Evolutionary conservation across 805 yeast species (phyloP).

Genomic region (Teunomyces kruisii): DNA sequence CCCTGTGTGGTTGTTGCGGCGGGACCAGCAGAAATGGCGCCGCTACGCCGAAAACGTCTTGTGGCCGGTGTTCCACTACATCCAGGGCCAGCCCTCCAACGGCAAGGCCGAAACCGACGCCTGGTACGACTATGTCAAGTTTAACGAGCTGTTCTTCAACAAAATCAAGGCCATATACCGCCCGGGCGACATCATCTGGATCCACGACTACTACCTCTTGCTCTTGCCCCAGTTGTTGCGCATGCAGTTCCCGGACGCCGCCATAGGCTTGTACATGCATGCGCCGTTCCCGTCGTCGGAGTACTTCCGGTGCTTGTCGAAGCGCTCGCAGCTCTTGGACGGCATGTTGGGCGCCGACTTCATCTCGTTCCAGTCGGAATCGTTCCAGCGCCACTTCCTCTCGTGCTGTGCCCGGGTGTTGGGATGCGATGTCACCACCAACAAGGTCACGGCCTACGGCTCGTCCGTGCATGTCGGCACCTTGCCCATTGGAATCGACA

Average conservation of each 20-base stretch:
- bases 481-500: slow-evolving; percentile 88
- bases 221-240: slow-evolving; percentile 81
- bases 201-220: slow-evolving; percentile 85
- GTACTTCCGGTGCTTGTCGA: slow-evolving; percentile 85
- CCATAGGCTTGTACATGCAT: slow-evolving; percentile 78
- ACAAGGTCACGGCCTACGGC: slow-evolving; percentile 70
- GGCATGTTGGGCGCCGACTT: slow-evolving; percentile 91
- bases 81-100: slow-evolving; percentile 71
- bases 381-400: slow-evolving; percentile 87
- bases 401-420: slow-evolving; percentile 85
- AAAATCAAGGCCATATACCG: slow-evolving; percentile 69
- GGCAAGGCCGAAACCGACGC: slow-evolving; percentile 65
- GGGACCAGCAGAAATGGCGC: slow-evolving; percentile 83
- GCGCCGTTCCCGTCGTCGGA: slow-evolving; percentile 96
- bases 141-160: slow-evolving; percentile 88
- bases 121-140: slow-evolving; percentile 87
- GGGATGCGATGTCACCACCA: slow-evolving; percentile 71
- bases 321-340: slow-evolving; percentile 76
- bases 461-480: slow-evolving; percentile 70
- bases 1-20: slow-evolving; percentile 86
- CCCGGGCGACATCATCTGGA: slow-evolving; percentile 91
- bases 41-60: slow-evolving; percentile 83
- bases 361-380: slow-evolving; percentile 80
- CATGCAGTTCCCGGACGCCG: slow-evolving; percentile 70
- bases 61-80: slow-evolving; percentile 96